These are phyloP conservation scores for Malus hybrid DNA, from an alignment of 331 rosid genomes.

Conservation along the genomic window DNA sequence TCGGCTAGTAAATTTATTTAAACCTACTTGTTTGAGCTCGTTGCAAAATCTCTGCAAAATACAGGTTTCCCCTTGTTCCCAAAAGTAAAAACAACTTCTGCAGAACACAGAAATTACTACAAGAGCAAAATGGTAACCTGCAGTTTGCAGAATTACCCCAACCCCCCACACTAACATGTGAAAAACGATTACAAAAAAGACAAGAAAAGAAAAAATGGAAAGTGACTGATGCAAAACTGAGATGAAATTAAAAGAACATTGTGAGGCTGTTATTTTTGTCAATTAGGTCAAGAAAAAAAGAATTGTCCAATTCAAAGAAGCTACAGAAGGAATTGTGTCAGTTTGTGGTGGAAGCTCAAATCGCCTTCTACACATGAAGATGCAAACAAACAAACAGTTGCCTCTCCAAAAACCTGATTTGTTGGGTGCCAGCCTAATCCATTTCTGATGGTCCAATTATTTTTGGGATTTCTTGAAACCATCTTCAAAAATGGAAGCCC, in stretches of 20 bases:
- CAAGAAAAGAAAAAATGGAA: constrained; percentile 12
- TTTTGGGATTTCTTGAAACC: not conserved
- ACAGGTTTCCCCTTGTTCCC: not conserved
- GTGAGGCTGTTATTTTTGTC: constrained; percentile 5
- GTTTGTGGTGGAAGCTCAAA: not conserved
- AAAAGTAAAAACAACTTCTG: not conserved
- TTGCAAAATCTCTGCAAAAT: not conserved
- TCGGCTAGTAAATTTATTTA: not conserved
- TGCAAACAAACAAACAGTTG: not conserved
- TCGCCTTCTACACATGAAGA: not conserved
- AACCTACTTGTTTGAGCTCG: not conserved
- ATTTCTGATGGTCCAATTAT: not conserved
- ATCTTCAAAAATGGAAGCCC: not conserved
- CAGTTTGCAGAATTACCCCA: not conserved
- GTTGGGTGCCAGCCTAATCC: not conserved
- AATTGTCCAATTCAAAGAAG: constrained; percentile 8
- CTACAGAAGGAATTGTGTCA: constrained; percentile 12
- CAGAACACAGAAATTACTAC: not conserved
- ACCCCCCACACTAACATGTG: not conserved
- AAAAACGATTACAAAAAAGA: not conserved
- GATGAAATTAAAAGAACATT: constrained; percentile 10
- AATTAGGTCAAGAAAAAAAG: not conserved
- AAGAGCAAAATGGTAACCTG: not conserved
- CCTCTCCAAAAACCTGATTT: constrained; percentile 16
- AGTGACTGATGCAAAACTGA: constrained; percentile 22